Base-by-base conservation (phyloP, 768 basidiomycete genomes). In the Podaxis sp. region DNA sequence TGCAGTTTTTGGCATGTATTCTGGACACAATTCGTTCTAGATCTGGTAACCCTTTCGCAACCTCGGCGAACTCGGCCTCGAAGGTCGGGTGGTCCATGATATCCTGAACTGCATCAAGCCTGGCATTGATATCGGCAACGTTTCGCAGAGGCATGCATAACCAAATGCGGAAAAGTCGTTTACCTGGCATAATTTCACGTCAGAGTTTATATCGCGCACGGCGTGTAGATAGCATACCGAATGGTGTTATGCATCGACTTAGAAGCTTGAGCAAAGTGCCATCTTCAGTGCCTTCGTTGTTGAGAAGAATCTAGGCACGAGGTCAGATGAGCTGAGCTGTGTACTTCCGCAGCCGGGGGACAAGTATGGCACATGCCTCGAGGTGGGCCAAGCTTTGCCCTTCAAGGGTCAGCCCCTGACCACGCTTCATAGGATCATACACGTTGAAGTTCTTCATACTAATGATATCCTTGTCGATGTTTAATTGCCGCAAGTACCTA, bases 381-480 rank as follows among this genome's bases (percentile, higher is more conserved):
- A 99, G 82, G 72, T 99, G 97, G 15, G 93, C 91, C 58, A 99
- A 80, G 0, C 95, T 96, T 73, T 98, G 95, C 2, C 97, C 97
- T 73, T 99, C 96, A 48, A 99, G 80, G 0, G 92, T 83, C 60
- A 99, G 76, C 28, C 88, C 92, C 70, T 88, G 82, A n/a, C 95
- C 95, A 64, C 84, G 83, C 72, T 90, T 89, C 86, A 98, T 94
- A 0, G 97, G 97, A 74, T 98, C 95, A 70, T 96, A 97, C 42
- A 97, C 82, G 68, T 98, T 96, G 82, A 99, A 99, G 72, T 99
- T 99, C 77, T 87, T 91, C 90, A 97, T 95, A 59, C 88, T 92
- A 69, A 99, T 74, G 60, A 99, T 87, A 66, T 98, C 96, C 71
- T 93, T 92, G 77, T 96, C 96, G 65, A 99, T 94, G 71, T 99